Conservation (phyloP, 306 rosid species). For the Quercus engelmannii region DNA sequence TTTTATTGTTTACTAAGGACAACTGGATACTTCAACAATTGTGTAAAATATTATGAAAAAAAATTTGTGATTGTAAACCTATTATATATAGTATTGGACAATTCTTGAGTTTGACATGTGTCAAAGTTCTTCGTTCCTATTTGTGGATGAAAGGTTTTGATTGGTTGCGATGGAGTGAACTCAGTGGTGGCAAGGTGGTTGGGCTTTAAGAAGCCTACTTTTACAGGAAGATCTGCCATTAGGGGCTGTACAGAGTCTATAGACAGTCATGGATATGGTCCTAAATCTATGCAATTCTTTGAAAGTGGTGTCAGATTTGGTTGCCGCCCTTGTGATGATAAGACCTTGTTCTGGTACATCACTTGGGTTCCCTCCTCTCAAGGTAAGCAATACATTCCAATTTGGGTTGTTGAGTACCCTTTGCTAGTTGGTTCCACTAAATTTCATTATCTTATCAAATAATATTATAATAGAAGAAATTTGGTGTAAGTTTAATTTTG, state of each 20-base stretch:
- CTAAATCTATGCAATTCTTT: constrained; percentile 12
- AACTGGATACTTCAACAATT: too few relatives aligned
- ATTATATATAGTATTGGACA: too few relatives aligned
- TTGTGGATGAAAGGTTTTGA: neutral
- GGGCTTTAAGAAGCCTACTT: constrained; percentile 1
- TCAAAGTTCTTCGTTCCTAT: neutral
- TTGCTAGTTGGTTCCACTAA: too few relatives aligned
- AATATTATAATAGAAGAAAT: too few relatives aligned
- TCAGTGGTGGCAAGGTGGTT: constrained; percentile 20
- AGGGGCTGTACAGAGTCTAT: neutral
- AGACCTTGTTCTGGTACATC: constrained; percentile 20
- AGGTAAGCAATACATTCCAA: neutral
- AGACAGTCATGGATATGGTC: constrained; percentile 15
- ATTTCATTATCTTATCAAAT: too few relatives aligned
- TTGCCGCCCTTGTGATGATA: constrained; percentile 19
- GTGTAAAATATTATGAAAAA: too few relatives aligned
- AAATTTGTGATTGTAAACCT: too few relatives aligned
- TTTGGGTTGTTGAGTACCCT: too few relatives aligned
- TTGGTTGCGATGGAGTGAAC: constrained; percentile 31
- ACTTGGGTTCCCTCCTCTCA: constrained; percentile 19
- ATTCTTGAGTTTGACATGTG: too few relatives aligned
- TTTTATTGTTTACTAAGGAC: too few relatives aligned
- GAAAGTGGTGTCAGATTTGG: constrained; percentile 32
- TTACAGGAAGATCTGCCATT: constrained; percentile 23
- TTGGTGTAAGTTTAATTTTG: too few relatives aligned